A percentile compares a stretch with the other conserved stretches of the same genome.
phyloP scores from a whole-genome alignment of 805 yeast species.

The Yamadazyma olivae region DNA sequence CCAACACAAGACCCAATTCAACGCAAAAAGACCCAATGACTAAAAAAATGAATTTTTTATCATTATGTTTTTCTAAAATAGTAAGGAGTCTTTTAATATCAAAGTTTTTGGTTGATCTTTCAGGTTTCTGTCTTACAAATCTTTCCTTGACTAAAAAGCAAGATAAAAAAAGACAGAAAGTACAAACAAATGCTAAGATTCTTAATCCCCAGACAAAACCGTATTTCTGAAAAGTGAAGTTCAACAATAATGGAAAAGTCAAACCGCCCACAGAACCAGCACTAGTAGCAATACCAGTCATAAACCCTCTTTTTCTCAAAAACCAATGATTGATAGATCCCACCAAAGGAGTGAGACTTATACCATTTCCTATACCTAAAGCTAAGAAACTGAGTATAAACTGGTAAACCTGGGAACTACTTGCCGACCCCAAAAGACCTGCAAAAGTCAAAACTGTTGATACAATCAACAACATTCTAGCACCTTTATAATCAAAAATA shows the following conservation, averaged over 20 bases:
- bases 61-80: conserved; percentile 6
- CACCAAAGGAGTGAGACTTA: conserved; percentile 57
- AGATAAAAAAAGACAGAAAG: conserved; percentile 22
- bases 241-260: conserved; percentile 52
- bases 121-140: conserved; percentile 11
- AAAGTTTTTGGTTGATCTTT: background rate
- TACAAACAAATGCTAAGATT: conserved; percentile 35
- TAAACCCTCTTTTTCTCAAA: conserved; percentile 48
- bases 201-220: conserved; percentile 63
- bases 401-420: conserved; percentile 51
- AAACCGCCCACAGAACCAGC: conserved; percentile 71
- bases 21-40: conserved; percentile 33
- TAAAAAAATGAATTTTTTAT: conserved; percentile 20
- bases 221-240: conserved; percentile 39
- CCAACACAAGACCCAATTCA: conserved; percentile 52
- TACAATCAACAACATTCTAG: conserved; percentile 37
- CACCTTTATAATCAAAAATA: conserved; percentile 62
- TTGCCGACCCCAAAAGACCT: conserved; percentile 58
- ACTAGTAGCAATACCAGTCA: conserved; percentile 59
- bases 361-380: conserved; percentile 57
- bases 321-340: conserved; percentile 70
- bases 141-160: conserved; percentile 26
- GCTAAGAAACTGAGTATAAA: conserved; percentile 59
- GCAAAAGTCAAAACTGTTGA: conserved; percentile 42
- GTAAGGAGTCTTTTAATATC: background rate